Percentiles rank a stretch among this genome's conserved stretches.
Conservation (phyloP, 2,329 filamentous ascomycete species). For the Penicillium sp. region DNA sequence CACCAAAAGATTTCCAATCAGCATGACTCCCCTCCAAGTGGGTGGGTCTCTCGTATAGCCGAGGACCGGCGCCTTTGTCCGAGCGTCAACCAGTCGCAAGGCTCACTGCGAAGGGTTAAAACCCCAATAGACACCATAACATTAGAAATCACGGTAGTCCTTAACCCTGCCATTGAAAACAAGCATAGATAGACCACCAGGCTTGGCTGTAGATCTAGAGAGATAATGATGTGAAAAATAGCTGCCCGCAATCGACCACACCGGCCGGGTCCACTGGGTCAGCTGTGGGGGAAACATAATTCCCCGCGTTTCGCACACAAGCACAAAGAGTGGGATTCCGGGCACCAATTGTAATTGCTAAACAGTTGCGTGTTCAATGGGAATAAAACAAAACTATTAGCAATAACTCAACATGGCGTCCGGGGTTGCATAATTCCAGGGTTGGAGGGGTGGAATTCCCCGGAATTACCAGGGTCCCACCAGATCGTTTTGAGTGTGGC, state of each 20-base stretch:
- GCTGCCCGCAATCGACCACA: not conserved
- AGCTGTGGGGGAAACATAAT: not conserved
- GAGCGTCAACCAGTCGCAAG: not conserved
- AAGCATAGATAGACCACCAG: not conserved
- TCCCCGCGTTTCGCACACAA: not conserved
- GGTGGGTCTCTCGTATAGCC: not conserved
- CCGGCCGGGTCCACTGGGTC: conserved; percentile 1
- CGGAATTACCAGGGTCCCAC: not conserved
- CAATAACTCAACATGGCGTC: not conserved
- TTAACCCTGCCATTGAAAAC: not conserved
- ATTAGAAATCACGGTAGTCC: not conserved
- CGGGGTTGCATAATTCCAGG: not conserved
- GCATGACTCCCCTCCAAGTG: not conserved
- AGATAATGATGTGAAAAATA: not conserved
- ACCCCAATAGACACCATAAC: not conserved
- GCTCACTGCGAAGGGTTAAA: not conserved
- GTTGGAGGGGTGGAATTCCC: not conserved
- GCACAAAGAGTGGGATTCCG: not conserved
- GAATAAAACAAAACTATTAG: not conserved
- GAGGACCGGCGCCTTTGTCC: not conserved
- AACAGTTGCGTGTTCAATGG: not conserved
- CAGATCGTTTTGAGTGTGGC: not conserved
- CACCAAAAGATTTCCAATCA: not conserved
- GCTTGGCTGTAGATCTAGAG: not conserved
- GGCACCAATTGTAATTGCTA: not conserved